Evolutionary conservation across 1,284 basidiomycete species (phyloP).

Genomic region (Naganishia albida): DNA sequence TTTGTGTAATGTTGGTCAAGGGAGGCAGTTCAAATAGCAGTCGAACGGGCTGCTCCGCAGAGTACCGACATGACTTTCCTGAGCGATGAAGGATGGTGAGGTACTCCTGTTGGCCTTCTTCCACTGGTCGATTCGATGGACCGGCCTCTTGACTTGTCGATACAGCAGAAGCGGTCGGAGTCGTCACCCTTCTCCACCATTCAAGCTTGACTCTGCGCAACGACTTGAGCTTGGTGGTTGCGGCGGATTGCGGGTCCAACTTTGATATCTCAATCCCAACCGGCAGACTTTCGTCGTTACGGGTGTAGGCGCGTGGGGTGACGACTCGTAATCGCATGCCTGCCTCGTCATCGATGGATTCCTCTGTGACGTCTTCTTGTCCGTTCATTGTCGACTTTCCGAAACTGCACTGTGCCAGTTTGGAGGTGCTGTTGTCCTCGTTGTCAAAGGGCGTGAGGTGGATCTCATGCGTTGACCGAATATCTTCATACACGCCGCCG

Average conservation of each 20-base stretch:
- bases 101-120: conserved; percentile 33
- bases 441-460: conserved; percentile 17
- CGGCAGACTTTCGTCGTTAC: conserved; percentile 29
- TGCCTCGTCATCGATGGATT: conserved; percentile 12
- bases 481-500: conserved; percentile 1
- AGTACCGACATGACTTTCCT: conserved; percentile 52
- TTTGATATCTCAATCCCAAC: conserved; percentile 30
- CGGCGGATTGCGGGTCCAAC: neutral
- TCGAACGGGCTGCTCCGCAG: conserved; percentile 45
- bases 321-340: conserved; percentile 7
- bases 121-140: conserved; percentile 3
- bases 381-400: conserved; percentile 1
- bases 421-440: conserved; percentile 15
- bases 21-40: conserved; percentile 50
- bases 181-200: conserved; percentile 28
- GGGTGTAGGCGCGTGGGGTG: conserved; percentile 4
- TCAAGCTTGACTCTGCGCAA: conserved; percentile 33
- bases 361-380: conserved; percentile 2
- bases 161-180: conserved; percentile 3
- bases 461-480: conserved; percentile 20
- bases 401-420: conserved; percentile 7
- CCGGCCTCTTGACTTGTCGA: conserved; percentile 3
- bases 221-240: conserved; percentile 23
- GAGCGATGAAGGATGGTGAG: conserved; percentile 45
- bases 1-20: conserved; percentile 37